phyloP scores from a whole-genome alignment of 371 early-diverging fungal species.

The Blakeslea trispora region DNA sequence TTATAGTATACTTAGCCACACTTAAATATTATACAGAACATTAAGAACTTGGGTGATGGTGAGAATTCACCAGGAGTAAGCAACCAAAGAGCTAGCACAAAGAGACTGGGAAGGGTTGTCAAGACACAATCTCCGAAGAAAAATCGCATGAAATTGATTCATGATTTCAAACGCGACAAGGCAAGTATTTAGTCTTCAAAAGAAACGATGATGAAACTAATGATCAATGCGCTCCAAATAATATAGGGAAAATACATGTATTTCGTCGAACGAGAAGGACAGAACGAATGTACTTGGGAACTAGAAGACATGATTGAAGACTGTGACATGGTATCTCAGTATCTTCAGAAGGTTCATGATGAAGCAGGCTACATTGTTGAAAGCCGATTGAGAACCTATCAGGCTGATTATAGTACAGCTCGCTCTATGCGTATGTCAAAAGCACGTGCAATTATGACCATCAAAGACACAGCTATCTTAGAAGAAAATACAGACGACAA shows the following conservation, averaged over 20 bases:
- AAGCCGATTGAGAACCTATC: neutral
- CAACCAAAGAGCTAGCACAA: too few relatives aligned
- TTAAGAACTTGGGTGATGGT: too few relatives aligned
- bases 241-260: slow-evolving; percentile 13
- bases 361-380: slow-evolving; percentile 23
- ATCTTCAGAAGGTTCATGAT: slow-evolving; percentile 11
- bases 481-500: slow-evolving; percentile 7
- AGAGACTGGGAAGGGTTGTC: neutral
- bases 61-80: too few relatives aligned
- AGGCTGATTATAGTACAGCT: neutral
- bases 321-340: slow-evolving; percentile 6
- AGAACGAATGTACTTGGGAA: slow-evolving; percentile 8
- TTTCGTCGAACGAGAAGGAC: slow-evolving; percentile 15
- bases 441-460: slow-evolving; percentile 34
- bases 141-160: neutral
- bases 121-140: neutral
- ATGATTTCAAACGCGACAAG: neutral
- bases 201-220: neutral
- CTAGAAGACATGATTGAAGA: slow-evolving; percentile 9
- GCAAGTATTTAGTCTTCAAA: neutral
- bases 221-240: too few relatives aligned
- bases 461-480: slow-evolving; percentile 13
- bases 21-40: too few relatives aligned
- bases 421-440: slow-evolving; percentile 30
- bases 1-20: too few relatives aligned